Evolutionary conservation across 2,329 filamentous ascomycete genomes (phyloP).

Genomic region (Thelonectria discophora): DNA sequence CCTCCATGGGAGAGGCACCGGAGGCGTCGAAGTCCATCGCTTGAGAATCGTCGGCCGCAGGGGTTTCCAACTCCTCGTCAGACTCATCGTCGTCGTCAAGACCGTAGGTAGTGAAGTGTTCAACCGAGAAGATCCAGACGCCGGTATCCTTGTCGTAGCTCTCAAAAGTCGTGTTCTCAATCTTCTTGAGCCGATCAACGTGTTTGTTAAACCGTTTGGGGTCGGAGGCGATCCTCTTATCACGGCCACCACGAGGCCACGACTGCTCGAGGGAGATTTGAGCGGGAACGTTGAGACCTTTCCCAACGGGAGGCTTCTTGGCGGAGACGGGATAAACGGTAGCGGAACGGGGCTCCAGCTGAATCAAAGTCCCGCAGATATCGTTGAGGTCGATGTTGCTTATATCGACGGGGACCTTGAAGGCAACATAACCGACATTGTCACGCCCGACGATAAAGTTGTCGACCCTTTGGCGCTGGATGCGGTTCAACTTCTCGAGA

Average conservation of each 20-base stretch:
- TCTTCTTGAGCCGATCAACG: conserved; percentile 79
- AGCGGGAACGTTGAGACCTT: conserved; percentile 91
- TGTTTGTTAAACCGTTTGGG: conserved; percentile 81
- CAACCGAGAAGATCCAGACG: conserved; percentile 91
- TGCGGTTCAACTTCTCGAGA: conserved; percentile 79
- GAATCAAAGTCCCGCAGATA: conserved; percentile 80
- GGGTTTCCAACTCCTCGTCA: conserved; percentile 57
- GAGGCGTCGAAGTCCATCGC: conserved; percentile 35
- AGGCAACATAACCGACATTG: conserved; percentile 82
- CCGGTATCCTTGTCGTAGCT: conserved; percentile 82
- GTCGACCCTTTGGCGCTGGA: conserved; percentile 77
- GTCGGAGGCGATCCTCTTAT: conserved; percentile 62
- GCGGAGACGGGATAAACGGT: conserved; percentile 84
- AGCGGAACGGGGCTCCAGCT: conserved; percentile 78
- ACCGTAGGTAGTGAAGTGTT: conserved; percentile 96
- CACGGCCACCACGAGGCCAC: conserved; percentile 76
- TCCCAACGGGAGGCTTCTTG: conserved; percentile 84
- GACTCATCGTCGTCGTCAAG: conserved; percentile 81
- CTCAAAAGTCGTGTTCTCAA: conserved; percentile 83
- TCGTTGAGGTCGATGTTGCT: conserved; percentile 80
- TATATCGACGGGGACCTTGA: conserved; percentile 84
- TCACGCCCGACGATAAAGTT: conserved; percentile 85
- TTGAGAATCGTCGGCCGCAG: conserved; percentile 23
- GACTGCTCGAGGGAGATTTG: conserved; percentile 90
- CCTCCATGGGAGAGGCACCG: conserved; percentile 50